Base-by-base conservation (phyloP, 371 early-diverging fungal species). In the Dinochytrium kinnereticum region DNA sequence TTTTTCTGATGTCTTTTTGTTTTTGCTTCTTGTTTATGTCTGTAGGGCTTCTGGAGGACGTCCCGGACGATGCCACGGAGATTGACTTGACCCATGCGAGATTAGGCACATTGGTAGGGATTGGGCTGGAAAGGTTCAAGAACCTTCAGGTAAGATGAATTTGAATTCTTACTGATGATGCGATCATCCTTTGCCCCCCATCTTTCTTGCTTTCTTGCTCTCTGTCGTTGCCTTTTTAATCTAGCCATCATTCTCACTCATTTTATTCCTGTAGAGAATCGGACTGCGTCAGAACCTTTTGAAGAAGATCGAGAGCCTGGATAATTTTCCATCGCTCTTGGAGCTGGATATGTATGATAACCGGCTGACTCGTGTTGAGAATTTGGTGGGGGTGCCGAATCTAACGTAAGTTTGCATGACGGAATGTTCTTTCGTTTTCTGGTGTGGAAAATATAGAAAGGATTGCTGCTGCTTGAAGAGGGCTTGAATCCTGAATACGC, bases 301-400 rank as follows among this genome's bases (percentile, higher is more conserved):
- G 61, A 79, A 88, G 19, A 87, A 90, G 73, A 94, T 98, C 70
- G 77, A 82, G 37, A 90, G 91, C 0, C 67, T 97, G 5, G 88
- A 90, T 13, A 66, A 64, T 0, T 78, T 93, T 40, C 69, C 74
- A 1, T 24, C 17, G 0, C 82, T 97, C 40, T 78, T 76, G 17
- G 96, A 96, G 66, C 81, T 97, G 65, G 98, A 97, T 71, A 80
- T 97, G n/a, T 97, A 98, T 77, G 98, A 98, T 80, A 98, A 98
- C 87, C 91, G 94, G 34, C 91, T 98, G 51, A 85, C 88, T 21
- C 85, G 86, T 59, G 88, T 96, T 24, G 88, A 91, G 57, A 90
- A 90, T 7, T 73, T 96, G 1, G 86, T 87, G 34, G 67, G 74
- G 5, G 75, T 95, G 33, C 75, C 75, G 1, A 79, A 88, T 34